phyloP scores from a whole-genome alignment of 305 asterid species.

The Petunia hybrid region DNA sequence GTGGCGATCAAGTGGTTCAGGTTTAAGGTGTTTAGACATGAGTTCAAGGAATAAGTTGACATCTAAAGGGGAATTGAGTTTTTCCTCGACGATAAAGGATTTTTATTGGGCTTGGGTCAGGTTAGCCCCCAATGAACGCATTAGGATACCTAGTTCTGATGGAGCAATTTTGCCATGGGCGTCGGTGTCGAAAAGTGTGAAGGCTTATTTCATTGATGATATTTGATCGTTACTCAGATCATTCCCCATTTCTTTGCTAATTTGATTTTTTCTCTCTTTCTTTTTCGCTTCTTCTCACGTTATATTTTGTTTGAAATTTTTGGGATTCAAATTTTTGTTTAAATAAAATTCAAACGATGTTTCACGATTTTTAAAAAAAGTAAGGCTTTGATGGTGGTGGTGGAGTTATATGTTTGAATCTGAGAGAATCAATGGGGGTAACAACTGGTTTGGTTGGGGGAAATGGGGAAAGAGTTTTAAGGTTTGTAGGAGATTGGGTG shows the following conservation, averaged over 20 bases:
- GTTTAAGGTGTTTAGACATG: slow-evolving; percentile 84
- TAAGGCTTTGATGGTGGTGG: too few species aligned
- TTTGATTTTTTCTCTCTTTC: neutral
- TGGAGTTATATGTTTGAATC: too few species aligned
- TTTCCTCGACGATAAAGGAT: slow-evolving; percentile 49
- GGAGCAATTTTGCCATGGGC: slow-evolving; percentile 91
- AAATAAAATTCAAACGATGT: neutral
- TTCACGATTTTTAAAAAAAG: too few species aligned
- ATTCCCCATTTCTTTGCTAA: slow-evolving; percentile 61
- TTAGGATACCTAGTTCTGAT: slow-evolving; percentile 87
- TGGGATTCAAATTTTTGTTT: slow-evolving; percentile 20
- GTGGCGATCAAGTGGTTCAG: slow-evolving; percentile 92
- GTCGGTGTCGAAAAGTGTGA: slow-evolving; percentile 86
- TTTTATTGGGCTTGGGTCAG: slow-evolving; percentile 90
- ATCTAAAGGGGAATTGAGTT: slow-evolving; percentile 52
- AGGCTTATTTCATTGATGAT: slow-evolving; percentile 90
- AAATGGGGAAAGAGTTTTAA: too few species aligned
- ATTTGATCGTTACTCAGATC: slow-evolving; percentile 84
- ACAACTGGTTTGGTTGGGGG: too few species aligned
- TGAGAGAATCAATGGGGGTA: too few species aligned
- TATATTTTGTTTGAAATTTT: slow-evolving; percentile 7
- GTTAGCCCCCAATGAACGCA: slow-evolving; percentile 92
- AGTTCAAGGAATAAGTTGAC: slow-evolving; percentile 71
- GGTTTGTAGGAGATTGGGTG: too few species aligned
- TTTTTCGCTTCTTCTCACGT: slow-evolving; percentile 31